phyloP scores from a whole-genome alignment of 805 yeast species.

The Wickerhamiella nectarea region DNA sequence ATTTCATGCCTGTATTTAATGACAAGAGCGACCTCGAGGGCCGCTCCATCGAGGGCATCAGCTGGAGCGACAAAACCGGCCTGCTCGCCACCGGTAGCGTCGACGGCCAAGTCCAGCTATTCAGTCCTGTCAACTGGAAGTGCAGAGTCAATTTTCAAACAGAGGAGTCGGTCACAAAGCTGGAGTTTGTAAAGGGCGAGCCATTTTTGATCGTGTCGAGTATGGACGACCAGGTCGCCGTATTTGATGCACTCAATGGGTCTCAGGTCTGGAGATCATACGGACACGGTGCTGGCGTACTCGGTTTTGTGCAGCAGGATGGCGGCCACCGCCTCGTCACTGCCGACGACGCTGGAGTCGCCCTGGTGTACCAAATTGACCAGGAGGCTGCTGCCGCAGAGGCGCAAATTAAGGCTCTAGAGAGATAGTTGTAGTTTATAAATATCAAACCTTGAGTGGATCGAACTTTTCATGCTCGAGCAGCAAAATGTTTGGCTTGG shows the following conservation, averaged over 20 bases:
- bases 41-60: constrained; percentile 63
- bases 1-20: constrained; percentile 44
- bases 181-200: constrained; percentile 42
- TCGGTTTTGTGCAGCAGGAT: constrained; percentile 64
- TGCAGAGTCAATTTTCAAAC: constrained; percentile 55
- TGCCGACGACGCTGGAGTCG: constrained; percentile 96
- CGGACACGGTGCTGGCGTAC: constrained; percentile 90
- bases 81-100: constrained; percentile 81
- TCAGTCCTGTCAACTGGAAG: constrained; percentile 78
- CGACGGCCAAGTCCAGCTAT: constrained; percentile 70
- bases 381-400: neutral
- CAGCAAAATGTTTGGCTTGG: constrained; percentile 2
- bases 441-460: neutral
- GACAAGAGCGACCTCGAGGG: constrained; percentile 33
- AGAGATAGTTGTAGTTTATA: neutral
- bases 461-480: constrained; percentile 1
- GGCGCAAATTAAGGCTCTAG: neutral
- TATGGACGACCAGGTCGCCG: constrained; percentile 74
- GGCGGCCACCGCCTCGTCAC: constrained; percentile 61
- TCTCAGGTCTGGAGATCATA: constrained; percentile 60
- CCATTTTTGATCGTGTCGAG: constrained; percentile 48
- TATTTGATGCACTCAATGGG: constrained; percentile 85
- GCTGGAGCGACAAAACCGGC: constrained; percentile 57
- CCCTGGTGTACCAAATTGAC: constrained; percentile 44
- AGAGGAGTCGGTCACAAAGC: constrained; percentile 75